Evolutionary conservation across 768 basidiomycete genomes (phyloP), one percentile per base, ranked within the genome.

Genomic region (Lactarius evosmus): DNA sequence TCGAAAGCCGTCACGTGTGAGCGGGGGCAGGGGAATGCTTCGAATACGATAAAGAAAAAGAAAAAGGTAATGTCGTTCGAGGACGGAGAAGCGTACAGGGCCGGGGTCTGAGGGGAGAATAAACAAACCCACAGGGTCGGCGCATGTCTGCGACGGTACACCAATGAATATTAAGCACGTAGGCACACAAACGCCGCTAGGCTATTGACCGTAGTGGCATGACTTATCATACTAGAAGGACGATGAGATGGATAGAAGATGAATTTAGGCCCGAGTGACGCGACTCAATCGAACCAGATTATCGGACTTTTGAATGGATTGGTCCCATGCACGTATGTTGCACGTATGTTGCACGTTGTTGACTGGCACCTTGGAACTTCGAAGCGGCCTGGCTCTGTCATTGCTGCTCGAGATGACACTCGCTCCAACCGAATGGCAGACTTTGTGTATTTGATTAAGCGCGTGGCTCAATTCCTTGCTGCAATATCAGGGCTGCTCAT

Each of bases 131-230:
- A 29, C 49, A 4, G 19, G 14, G 25, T 51, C 17, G 64, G 64
- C 54, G 30, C 55, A 16, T 44, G 52, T 53, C 46, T 49, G 58
- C 3, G 50, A 56, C 30, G 32, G 12, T 52, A 60, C 34, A 55
- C 64, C 64, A 65, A 65, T 65, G 53, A 50, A 60, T 60, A 49
- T 50, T 19, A 56, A 52, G 64, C 60, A 60, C 60, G 60, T 65
- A 52, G 41, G 46, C 49, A 61, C 64, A 36, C 56, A 61, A 65
- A 61, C 60, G 38, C 59, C 59, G 60, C 60, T 52, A 36, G 49
- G 46, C 29, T 53, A 30, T 30, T 38, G 51, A 32, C 17, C 50
- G 41, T 56, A 38, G 33, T 36, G 27, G 50, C 38, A 46, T 32
- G 49, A 29, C 62, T 40, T 58, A 52, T 36, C 25, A 22, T 8